Evolutionary conservation across 139 green algal genomes (phyloP), one percentile per base, ranked within the genome.

Genomic region (Chlamydomonas sp.): DNA sequence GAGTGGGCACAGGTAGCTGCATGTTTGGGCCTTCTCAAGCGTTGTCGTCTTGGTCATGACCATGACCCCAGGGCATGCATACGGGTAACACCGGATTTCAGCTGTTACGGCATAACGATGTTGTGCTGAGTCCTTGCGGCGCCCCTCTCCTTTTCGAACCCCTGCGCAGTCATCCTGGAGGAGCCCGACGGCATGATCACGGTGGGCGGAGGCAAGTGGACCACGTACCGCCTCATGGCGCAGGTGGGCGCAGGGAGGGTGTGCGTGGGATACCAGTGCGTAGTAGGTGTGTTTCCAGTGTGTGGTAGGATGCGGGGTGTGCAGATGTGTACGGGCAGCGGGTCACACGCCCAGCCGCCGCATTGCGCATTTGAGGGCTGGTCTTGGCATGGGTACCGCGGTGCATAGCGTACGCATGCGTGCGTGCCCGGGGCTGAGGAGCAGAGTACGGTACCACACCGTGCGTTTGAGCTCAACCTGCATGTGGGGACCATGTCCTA

Each of bases 191-290:
- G 96, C n/a, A 81, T 99, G 15, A 93, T 99, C 59, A 99, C 96
- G 12, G 93, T 99, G 14, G 95, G 94, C 59, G 97, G 95, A 71
- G 94, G 96, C 79, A 97, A 96, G 92, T 99, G 98, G 98, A 99
- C 98, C 1, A 99, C 98, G 1, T 99, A 99, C 90, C 90, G 98
- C 1, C 89, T 90, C 20, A 99, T 99, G 97, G 97, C 97, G 1
- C 71, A 97, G 89, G 94, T 97, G 72, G 91, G 88, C 0, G 59
- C 97, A 0, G 89, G 8, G 63, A 77, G 74, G 68, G 74, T n/a
- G 86, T 63, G 20, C 71, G 76, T 63, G 89, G 90, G 5, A 88
- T 49, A 60, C 73, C 76, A 15, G 17, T 9, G 64, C 8, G 12
- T 69, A 69, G 64, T 9, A 12, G 12, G 64, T 9, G 12, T 49